Conservation (phyloP, 176 grass and related monocot genomes). For the Areca catechu region DNA sequence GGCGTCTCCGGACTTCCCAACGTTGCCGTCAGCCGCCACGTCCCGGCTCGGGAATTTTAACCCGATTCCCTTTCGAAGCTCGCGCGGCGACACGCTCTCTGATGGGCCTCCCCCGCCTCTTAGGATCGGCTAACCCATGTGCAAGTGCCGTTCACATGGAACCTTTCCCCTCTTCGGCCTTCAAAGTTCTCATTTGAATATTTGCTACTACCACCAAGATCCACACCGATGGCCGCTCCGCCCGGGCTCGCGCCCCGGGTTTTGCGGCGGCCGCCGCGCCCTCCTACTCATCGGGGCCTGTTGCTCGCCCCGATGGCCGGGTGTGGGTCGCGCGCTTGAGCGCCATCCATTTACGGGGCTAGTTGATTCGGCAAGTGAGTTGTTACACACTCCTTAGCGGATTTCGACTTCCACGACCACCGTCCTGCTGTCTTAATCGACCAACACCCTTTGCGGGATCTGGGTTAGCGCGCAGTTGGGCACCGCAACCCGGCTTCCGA, state of each 20-base stretch:
- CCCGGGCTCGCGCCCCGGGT: constrained; percentile 35
- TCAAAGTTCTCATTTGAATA: constrained; percentile 67
- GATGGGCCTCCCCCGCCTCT: constrained; percentile 32
- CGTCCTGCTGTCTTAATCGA: constrained; percentile 32
- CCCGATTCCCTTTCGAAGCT: constrained; percentile 35
- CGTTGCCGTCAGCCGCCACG: constrained; percentile 39
- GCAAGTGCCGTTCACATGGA: constrained; percentile 58
- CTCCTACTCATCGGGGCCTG: constrained; percentile 42
- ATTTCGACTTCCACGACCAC: constrained; percentile 22
- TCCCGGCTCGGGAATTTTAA: constrained; percentile 51
- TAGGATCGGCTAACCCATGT: constrained; percentile 46
- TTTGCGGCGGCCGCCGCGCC: constrained; percentile 29
- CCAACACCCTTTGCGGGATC: constrained; percentile 43
- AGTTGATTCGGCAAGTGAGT: constrained; percentile 35
- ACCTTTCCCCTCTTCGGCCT: constrained; percentile 52
- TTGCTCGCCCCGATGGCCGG: constrained; percentile 6
- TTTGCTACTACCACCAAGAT: constrained; percentile 68
- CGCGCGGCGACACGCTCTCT: constrained; percentile 1
- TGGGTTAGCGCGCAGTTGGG: constrained; percentile 27
- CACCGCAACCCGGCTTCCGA: constrained; percentile 26
- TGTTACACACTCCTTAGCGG: constrained; percentile 9
- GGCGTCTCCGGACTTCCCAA: constrained; percentile 50
- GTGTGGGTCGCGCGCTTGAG: constrained; percentile 25
- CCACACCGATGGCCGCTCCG: constrained; percentile 43
- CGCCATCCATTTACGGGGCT: constrained; percentile 30